Evolutionary conservation across 2,329 filamentous ascomycete species (phyloP), one percentile per base, ranked within the genome.

Genomic region (Fusarium chlamydosporum): DNA sequence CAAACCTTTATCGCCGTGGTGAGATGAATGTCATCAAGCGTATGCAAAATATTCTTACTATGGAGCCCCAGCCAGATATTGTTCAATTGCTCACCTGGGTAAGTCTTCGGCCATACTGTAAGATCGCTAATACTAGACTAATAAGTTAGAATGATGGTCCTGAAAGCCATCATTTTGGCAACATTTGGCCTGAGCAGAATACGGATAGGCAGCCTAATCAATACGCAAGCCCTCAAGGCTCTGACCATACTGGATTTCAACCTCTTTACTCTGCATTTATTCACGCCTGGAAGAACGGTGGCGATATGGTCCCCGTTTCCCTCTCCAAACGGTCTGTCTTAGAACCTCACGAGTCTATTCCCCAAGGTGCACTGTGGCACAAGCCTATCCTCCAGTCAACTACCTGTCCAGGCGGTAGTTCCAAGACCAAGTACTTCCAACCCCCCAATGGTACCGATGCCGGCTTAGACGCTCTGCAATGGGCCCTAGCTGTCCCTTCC

Each of bases 91-190:
- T 50, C 6, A 50, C 46, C 1, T 50, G 34, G 46, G 46, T 27
- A 29, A 23, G 23, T 23, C 23, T 5, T 23, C 23, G 4, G 23
- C 5, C 23, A 4, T 23, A 23, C 23, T 23, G 5, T 23, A 5
- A 23, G 23, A 3, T 23, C 5, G 5, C 3, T 23, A 23, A 4
- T 5, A 23, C 23, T 4, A 5, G 23, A 5, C 23, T 23, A 23
- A 23, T 23, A 23, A 4, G 6, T 3, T 20, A 52, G 50, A 53
- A 40, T 23, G 50, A 53, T n/a, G 50, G 50, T 9, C 50, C 50
- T 0, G 50, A 53, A 41, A 53, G 37, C 26, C 50, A 53, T 18
- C 50, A 53, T 7, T 53, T 53, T 42, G 50, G 50, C 27, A 53
- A 53, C 4, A 11, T 53, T 0, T 53, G 50, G 50, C 50, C 50